Evolutionary conservation across 2,329 filamentous ascomycete genomes (phyloP).

Genomic region (Aspergillus puulaauensis): DNA sequence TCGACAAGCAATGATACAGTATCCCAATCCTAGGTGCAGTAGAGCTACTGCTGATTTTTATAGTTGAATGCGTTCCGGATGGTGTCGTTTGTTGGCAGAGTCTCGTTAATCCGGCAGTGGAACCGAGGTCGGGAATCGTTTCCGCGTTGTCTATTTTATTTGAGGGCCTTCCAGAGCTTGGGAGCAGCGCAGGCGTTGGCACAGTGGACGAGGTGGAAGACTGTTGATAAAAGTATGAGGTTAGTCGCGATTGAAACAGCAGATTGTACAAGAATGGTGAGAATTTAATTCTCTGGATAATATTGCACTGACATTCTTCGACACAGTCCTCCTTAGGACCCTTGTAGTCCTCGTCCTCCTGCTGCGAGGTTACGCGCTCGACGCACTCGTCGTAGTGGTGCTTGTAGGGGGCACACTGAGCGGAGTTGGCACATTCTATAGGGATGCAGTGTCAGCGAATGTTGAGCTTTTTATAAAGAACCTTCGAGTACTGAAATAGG

Average conservation of each 20-base stretch:
- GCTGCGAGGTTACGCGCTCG: constrained; percentile 76
- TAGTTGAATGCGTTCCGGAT: constrained; percentile 1
- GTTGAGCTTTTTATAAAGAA: constrained; percentile 3
- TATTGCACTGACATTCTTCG: constrained; percentile 83
- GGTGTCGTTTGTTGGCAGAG: constrained; percentile 2
- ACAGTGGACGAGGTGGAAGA: constrained; percentile 99
- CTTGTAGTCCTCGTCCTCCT: constrained; percentile 69
- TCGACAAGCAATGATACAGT: constrained; percentile 13
- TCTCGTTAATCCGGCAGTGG: constrained; percentile 20
- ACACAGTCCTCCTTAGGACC: constrained; percentile 90
- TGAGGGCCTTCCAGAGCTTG: constrained; percentile 90
- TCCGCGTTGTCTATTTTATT: constrained; percentile 59
- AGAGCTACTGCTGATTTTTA: constrained; percentile 1
- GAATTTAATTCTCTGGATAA: not conserved
- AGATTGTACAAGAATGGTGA: not conserved
- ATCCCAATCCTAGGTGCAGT: constrained; percentile 13
- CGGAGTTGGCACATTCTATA: constrained; percentile 84
- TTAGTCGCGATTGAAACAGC: not conserved
- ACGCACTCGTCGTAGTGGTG: constrained; percentile 99
- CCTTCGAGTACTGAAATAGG: not conserved
- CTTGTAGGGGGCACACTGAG: constrained; percentile 82
- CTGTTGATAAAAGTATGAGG: constrained; percentile 47
- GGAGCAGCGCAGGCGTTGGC: constrained; percentile 88
- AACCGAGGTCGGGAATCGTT: constrained; percentile 14
- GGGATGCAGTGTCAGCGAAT: constrained; percentile 9